Evolutionary conservation across 2,329 filamentous ascomycete species (phyloP).

Genomic region (Neofusicoccum laricinum): DNA sequence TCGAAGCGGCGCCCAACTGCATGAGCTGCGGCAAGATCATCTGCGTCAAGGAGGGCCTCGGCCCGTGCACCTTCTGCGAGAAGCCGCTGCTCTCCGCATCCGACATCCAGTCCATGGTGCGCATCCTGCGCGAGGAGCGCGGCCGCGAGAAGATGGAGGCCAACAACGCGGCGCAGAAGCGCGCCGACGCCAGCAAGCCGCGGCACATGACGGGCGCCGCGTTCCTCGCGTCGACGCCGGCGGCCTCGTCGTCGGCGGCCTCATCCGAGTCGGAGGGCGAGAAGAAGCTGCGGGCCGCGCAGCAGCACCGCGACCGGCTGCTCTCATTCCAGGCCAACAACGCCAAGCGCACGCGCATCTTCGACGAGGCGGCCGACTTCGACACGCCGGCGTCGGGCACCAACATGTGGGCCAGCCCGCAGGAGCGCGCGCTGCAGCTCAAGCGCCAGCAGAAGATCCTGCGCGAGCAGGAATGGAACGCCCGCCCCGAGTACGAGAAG

Average conservation of each 20-base stretch:
- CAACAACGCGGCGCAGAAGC: conserved; percentile 69
- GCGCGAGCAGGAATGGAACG: conserved; percentile 83
- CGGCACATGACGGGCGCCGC: conserved; percentile 28
- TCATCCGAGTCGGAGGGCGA: conserved; percentile 43
- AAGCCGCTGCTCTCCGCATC: conserved; percentile 66
- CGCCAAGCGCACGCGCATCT: conserved; percentile 75
- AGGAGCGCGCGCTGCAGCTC: conserved; percentile 76
- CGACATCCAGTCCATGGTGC: conserved; percentile 83
- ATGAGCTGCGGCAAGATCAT: conserved; percentile 90
- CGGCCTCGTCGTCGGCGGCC: conserved; percentile 33
- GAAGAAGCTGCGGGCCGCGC: conserved; percentile 62
- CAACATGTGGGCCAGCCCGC: conserved; percentile 80
- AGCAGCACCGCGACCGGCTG: conserved; percentile 76
- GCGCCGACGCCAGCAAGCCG: conserved; percentile 54
- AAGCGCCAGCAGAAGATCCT: conserved; percentile 82
- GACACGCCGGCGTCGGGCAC: conserved; percentile 60
- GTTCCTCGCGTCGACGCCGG: conserved; percentile 20
- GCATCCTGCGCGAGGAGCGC: conserved; percentile 77
- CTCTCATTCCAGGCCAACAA: conserved; percentile 84
- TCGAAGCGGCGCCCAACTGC: conserved; percentile 91
- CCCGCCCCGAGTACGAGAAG: conserved; percentile 85
- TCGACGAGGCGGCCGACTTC: conserved; percentile 79
- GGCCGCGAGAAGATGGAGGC: conserved; percentile 81
- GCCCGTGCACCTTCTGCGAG: conserved; percentile 89
- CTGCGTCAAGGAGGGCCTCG: conserved; percentile 89